Conservation (phyloP, 768 basidiomycete genomes). For the Lactifluus volemus region DNA sequence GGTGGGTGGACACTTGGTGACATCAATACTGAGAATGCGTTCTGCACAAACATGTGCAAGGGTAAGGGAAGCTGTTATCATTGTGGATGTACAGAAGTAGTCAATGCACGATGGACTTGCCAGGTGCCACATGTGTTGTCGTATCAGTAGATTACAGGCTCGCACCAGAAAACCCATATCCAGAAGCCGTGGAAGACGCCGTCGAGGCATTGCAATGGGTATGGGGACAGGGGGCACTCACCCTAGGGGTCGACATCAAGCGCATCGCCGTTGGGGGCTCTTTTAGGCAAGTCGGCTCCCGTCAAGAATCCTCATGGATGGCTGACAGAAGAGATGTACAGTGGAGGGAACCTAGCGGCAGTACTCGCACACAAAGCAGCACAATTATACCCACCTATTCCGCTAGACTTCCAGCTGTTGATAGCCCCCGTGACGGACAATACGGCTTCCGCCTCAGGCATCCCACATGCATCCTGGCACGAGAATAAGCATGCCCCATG, state of each 20-base stretch:
- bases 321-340: conserved; percentile 22
- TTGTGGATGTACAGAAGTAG: background rate
- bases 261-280: conserved; percentile 65
- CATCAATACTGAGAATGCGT: conserved; percentile 50
- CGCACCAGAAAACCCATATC: conserved; percentile 63
- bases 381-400: conserved; percentile 38
- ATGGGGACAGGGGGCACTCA: conserved; percentile 35
- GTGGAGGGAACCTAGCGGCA: conserved; percentile 65
- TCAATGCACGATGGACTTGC: too few relatives aligned
- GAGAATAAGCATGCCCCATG: conserved; percentile 51
- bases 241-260: conserved; percentile 41
- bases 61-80: conserved; percentile 28
- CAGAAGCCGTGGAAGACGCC: conserved; percentile 62
- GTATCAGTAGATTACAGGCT: conserved; percentile 64
- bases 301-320: background rate
- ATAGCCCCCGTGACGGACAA: conserved; percentile 70
- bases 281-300: conserved; percentile 41
- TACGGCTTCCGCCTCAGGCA: conserved; percentile 39
- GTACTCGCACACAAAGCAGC: conserved; percentile 57
- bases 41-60: conserved; percentile 52
- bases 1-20: conserved; percentile 75
- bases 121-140: conserved; percentile 54
- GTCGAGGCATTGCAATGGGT: conserved; percentile 62
- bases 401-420: conserved; percentile 52
- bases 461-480: conserved; percentile 41